Base-by-base conservation (phyloP, 164 flowering plant genomes). In the Hamamelis virginiana region DNA sequence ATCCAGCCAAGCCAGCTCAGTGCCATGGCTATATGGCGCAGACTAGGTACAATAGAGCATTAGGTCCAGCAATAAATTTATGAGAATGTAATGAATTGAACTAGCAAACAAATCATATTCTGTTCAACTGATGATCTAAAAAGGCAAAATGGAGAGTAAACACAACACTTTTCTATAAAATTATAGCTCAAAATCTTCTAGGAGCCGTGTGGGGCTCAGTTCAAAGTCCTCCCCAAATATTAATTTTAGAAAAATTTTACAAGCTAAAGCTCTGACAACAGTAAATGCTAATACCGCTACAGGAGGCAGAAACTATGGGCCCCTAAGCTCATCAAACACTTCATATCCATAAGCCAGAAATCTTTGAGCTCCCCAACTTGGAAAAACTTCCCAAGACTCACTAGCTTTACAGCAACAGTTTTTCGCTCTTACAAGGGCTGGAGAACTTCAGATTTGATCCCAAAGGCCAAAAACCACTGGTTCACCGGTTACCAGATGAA, bases 401-500 rank as follows among this genome's bases (percentile, higher is more conserved):
- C 13, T 46, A 11, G 13, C 13, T 14, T 15, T 46, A 33, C 41
- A 11, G 13, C 11, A 46, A 4, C 15, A 0, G 16, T 15, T 46
- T 46, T 2, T 0, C 50, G 8, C 11, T 15, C 16, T 46, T 12
- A 4, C 13, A 11, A 46, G 16, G 50, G 50, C 16, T 46, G 16
- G 50, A 4, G 16, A 46, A 11, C 18, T 46, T 46, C 50, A 46
- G 16, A 9, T 46, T 3, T 2, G 13, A 46, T 0, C 3, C 2
- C 41, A 33, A 33, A 33, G 41, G 2, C 4, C 41, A 33, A 6
- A 33, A 33, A 10, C 13, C 3, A 9, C 13, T 1, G 11, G 3
- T 62, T 71, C 56, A 79, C 26, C 64, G 38, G 8, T 52, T 48
- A 68, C 80, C 86, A 15, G 85, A 66, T 18, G 96, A 79, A 11